Evolutionary conservation across 176 grass and related monocot species (phyloP), one percentile per base, ranked within the genome.

Genomic region (Juncus effusus): DNA sequence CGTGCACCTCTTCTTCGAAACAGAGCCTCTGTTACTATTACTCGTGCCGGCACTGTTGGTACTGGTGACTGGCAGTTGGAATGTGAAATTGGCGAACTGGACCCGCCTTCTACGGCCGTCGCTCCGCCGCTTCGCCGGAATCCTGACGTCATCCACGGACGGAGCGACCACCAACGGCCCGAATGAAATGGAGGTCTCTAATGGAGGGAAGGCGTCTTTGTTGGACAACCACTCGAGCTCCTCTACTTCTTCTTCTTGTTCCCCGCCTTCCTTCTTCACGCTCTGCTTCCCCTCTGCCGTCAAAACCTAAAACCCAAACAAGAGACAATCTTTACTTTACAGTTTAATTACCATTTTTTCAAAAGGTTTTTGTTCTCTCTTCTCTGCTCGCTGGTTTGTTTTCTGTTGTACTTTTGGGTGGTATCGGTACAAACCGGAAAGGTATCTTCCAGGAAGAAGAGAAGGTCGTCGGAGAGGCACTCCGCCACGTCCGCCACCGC

Each of bases 211-310:
- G 6, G 84, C 84, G 62, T 96, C 92, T 68, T 70, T 91, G 49
- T 96, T 91, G 8, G 71, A 74, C 10, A 96, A 75, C 87, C 87
- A 96, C 77, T 96, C 92, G 53, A 96, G 61, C 59, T 87, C 91
- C 69, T 91, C 87, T 47, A 87, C 81, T 3, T 84, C 86, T 3
- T 83, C 84, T 2, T 67, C 82, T 56, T 42, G 50, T 62, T 54
- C 81, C 37, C 74, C 56, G 4, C 52, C 74, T 19, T 62, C 89
- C 60, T 70, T 85, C 5, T 42, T 63, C 37, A 35, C 42, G 78
- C 59, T 69, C 50, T 53, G 37, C 78, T 85, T 83, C 76, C 36
- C 54, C 74, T 77, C 84, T 77, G 70, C 83, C 68, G 10, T 37
- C 47, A 76, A 51, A 72, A 65, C 63, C 85, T 73, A 60, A 2